Conservation (phyloP, 2,329 filamentous ascomycete genomes). For the Colletotrichum gigasporum region DNA sequence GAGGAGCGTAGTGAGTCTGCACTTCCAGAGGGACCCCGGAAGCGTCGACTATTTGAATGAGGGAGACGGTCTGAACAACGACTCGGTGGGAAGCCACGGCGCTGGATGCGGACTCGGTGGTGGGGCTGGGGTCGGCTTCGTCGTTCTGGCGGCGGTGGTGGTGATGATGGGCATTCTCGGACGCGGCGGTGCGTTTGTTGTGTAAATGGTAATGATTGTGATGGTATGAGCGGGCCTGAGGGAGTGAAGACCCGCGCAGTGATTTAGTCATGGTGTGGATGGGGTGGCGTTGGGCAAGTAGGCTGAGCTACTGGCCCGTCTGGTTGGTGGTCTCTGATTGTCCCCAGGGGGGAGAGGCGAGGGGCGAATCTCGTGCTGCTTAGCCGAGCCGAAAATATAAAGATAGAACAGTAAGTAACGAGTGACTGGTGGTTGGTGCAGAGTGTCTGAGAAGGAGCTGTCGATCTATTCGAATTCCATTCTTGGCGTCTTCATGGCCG, state of each 20-base stretch:
- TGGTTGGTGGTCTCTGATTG: constrained; percentile 13
- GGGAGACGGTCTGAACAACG: constrained; percentile 64
- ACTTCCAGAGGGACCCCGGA: constrained; percentile 54
- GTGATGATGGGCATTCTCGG: constrained; percentile 34
- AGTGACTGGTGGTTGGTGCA: too few species aligned
- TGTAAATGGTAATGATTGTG: constrained; percentile 44
- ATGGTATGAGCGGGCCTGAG: constrained; percentile 52
- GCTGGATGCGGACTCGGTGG: constrained; percentile 27
- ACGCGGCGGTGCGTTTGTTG: constrained; percentile 40
- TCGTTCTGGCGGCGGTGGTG: constrained; percentile 39
- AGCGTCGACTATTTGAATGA: constrained; percentile 62
- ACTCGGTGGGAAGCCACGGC: constrained; percentile 41
- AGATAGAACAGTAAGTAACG: constrained; percentile 18
- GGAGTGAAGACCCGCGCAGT: constrained; percentile 57
- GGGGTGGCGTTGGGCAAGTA: constrained; percentile 37
- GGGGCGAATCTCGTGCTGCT: constrained; percentile 24
- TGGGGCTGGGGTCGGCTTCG: constrained; percentile 35
- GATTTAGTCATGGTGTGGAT: constrained; percentile 56
- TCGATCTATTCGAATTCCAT: constrained; percentile 33
- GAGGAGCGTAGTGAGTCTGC: constrained; percentile 51
- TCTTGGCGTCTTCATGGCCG: constrained; percentile 20
- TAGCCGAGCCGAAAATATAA: constrained; percentile 4
- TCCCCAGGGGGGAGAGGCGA: constrained; percentile 22
- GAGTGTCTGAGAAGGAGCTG: constrained; percentile 16
- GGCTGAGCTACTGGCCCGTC: constrained; percentile 24